phyloP scores from a whole-genome alignment of 2,329 filamentous ascomycete species.

The Aspergillus latus region DNA sequence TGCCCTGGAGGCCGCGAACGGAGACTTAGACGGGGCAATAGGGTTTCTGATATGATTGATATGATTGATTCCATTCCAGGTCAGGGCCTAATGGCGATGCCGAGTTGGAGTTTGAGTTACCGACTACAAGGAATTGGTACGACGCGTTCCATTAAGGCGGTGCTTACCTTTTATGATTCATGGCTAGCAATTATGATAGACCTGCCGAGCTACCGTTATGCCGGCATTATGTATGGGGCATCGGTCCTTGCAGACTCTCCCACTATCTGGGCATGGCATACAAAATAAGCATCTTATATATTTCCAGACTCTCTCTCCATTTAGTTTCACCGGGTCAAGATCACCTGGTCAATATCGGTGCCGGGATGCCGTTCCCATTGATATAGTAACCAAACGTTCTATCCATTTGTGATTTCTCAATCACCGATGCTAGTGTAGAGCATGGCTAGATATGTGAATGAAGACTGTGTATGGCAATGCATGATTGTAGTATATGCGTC shows the following conservation, averaged over 20 bases:
- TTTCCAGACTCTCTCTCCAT: neutral
- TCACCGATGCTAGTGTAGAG: too few species aligned
- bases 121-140: neutral
- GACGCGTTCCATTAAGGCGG: slow-evolving; percentile 8
- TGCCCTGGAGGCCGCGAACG: slow-evolving; percentile 77
- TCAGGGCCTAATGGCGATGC: neutral
- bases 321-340: neutral
- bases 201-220: neutral
- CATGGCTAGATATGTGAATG: too few species aligned
- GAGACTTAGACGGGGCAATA: slow-evolving; percentile 86
- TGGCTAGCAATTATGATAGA: neutral
- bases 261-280: neutral
- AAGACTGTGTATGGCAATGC: too few species aligned
- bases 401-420: too few species aligned
- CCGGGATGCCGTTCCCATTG: too few species aligned
- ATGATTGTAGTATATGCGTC: too few species aligned
- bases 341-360: too few species aligned
- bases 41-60: slow-evolving; percentile 63
- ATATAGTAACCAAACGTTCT: too few species aligned
- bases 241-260: neutral
- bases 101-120: neutral
- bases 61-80: neutral
- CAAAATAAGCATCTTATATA: neutral
- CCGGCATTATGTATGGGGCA: neutral
- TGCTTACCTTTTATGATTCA: neutral